A percentile compares a stretch with the other conserved stretches of the same genome.
These are phyloP conservation scores for Aspergillus eucalypticola DNA, from an alignment of 2,329 filamentous ascomycete species.

Conservation along the genomic window DNA sequence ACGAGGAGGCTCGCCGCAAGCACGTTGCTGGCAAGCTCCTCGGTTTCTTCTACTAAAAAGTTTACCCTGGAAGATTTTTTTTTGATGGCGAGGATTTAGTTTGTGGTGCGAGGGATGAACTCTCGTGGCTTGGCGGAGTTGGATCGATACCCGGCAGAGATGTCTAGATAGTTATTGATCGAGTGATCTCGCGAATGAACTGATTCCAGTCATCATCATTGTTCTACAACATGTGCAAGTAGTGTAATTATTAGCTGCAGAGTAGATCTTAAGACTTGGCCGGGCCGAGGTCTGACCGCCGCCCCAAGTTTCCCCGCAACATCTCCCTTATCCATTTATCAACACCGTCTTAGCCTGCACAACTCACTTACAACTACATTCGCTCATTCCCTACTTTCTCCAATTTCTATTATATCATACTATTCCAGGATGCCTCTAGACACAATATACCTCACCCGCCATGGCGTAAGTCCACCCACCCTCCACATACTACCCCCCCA, in stretches of 20 bases:
- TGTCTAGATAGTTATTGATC: slow-evolving; percentile 28
- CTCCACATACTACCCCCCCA: background rate
- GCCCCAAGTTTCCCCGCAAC: slow-evolving; percentile 20
- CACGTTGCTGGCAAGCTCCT: slow-evolving; percentile 99
- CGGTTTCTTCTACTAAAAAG: slow-evolving; percentile 92
- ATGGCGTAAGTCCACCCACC: slow-evolving; percentile 62
- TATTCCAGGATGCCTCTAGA: slow-evolving; percentile 71
- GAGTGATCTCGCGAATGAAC: slow-evolving; percentile 19
- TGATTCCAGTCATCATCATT: slow-evolving; percentile 9
- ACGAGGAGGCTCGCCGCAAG: slow-evolving; percentile 98
- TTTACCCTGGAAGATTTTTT: slow-evolving; percentile 27
- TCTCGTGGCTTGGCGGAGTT: slow-evolving; percentile 24
- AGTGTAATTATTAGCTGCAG: background rate
- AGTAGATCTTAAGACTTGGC: background rate
- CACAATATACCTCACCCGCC: slow-evolving; percentile 71
- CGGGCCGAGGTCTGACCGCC: slow-evolving; percentile 13
- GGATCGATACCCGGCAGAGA: slow-evolving; percentile 25
- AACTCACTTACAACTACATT: background rate
- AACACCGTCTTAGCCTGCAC: background rate
- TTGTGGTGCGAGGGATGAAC: slow-evolving; percentile 3
- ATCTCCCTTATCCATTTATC: background rate
- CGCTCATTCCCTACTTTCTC: background rate
- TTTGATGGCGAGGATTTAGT: slow-evolving; percentile 20
- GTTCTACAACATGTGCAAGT: background rate
- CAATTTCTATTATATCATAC: too few species aligned